Percentiles rank a stretch among this genome's conserved stretches.
These are phyloP conservation scores for Fusarium praegraminearum DNA, from an alignment of 2,329 filamentous ascomycete genomes.

Conservation along the genomic window DNA sequence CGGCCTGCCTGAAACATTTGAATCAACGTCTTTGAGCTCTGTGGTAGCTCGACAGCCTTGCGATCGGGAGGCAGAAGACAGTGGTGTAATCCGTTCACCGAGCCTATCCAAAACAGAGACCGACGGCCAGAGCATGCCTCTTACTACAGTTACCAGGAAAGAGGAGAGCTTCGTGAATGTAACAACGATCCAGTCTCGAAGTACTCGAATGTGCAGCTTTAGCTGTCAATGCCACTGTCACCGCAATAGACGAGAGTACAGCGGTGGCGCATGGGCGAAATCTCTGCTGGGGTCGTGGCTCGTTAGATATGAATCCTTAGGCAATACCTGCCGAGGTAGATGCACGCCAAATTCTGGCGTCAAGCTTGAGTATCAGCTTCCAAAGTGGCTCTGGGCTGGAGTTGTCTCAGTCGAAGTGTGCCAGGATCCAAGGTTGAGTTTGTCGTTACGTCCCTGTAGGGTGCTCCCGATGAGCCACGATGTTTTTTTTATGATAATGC, in stretches of 20 bases:
- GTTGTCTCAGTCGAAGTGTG: neutral
- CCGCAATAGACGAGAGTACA: neutral
- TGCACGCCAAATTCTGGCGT: neutral
- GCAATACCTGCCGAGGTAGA: rapidly evolving
- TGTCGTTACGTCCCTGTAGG: constrained; percentile 17
- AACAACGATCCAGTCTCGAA: neutral
- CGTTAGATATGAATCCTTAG: neutral
- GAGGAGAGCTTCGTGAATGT: neutral
- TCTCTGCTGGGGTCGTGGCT: constrained; percentile 17
- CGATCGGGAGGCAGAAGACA: neutral
- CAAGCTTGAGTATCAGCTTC: constrained; percentile 10
- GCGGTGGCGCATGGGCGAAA: neutral
- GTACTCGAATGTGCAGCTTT: neutral
- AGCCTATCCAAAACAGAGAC: too few relatives aligned
- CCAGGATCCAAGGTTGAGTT: rapidly evolving
- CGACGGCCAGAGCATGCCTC: rapidly evolving
- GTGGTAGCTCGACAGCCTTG: rapidly evolving
- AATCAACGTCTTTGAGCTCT: rapidly evolving
- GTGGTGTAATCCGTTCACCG: rapidly evolving
- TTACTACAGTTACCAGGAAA: rapidly evolving
- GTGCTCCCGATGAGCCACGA: neutral
- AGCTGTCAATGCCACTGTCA: constrained; percentile 31
- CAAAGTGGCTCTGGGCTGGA: constrained; percentile 31
- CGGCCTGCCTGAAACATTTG: rapidly evolving
- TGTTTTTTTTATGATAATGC: rapidly evolving